A percentile compares a stretch with the other conserved stretches of the same genome.
Conservation (phyloP, 1,284 basidiomycete species). For the Agroathelia rolfsii region DNA sequence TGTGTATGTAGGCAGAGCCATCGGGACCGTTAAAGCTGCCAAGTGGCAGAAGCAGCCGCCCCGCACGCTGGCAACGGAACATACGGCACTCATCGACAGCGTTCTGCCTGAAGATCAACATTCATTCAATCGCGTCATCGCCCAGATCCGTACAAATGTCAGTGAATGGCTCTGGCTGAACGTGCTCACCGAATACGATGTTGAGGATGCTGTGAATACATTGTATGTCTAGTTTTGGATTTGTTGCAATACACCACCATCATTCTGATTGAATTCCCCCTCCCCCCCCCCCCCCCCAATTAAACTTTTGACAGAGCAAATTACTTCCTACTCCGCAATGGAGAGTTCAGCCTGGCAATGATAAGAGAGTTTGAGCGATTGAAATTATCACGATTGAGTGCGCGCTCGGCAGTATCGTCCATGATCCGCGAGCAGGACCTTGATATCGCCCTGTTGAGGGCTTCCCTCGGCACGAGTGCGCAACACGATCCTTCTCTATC, state of each 20-base stretch:
- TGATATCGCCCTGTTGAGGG: conserved; percentile 70
- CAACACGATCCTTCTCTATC: conserved; percentile 71
- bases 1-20: conserved; percentile 77
- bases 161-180: conserved; percentile 90
- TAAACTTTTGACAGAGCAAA: conserved; percentile 37
- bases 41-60: conserved; percentile 73
- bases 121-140: conserved; percentile 63
- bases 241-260: background rate
- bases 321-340: conserved; percentile 82
- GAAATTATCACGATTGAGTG: conserved; percentile 64
- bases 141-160: conserved; percentile 60
- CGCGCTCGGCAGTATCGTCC: conserved; percentile 49
- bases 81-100: conserved; percentile 53
- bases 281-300: too few relatives aligned
- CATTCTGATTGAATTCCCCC: conserved; percentile 6
- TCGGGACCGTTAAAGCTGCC: conserved; percentile 75
- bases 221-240: conserved; percentile 42
- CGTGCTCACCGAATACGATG: conserved; percentile 74
- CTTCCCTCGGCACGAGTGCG: conserved; percentile 76
- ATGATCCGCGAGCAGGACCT: conserved; percentile 84
- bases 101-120: conserved; percentile 68
- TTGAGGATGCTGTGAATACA: conserved; percentile 66
- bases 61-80: conserved; percentile 46
- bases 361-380: conserved; percentile 77
- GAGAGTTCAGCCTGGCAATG: conserved; percentile 74